A percentile compares a stretch with the other conserved stretches of the same genome.
These are phyloP conservation scores for Vitellaria paradoxa DNA, from an alignment of 179 eudicot species.

Conservation along the genomic window DNA sequence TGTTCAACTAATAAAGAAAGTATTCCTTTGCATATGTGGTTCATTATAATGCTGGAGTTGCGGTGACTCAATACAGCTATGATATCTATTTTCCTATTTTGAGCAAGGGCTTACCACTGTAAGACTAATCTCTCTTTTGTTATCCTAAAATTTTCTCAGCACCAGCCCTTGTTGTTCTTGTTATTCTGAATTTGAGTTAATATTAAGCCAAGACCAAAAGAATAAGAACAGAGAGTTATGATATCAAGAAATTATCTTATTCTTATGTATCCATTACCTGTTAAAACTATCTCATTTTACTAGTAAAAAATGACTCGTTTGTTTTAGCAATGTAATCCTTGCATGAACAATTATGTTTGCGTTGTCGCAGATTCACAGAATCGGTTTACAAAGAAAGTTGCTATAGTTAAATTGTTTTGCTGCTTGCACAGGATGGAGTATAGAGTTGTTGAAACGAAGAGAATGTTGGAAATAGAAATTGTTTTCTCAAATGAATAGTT, in stretches of 20 bases:
- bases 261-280: not conserved
- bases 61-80: not conserved
- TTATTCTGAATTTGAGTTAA: not conserved
- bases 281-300: not conserved
- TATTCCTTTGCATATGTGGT: slow-evolving; percentile 18
- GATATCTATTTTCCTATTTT: not conserved
- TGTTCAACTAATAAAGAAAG: slow-evolving; percentile 96
- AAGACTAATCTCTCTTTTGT: not conserved
- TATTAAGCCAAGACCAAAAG: not conserved
- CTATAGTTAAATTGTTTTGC: not conserved
- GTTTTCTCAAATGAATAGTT: not conserved
- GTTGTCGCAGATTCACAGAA: not conserved
- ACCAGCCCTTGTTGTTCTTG: not conserved
- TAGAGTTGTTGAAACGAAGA: not conserved
- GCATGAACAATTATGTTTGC: not conserved
- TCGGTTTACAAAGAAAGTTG: not conserved
- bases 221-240: not conserved
- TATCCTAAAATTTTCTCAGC: not conserved
- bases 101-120: not conserved
- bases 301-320: not conserved
- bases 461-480: not conserved
- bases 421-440: not conserved
- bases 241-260: not conserved
- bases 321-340: not conserved
- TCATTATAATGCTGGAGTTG: not conserved